Evolutionary conservation across 805 yeast species (phyloP), one percentile per base, ranked within the genome.

Genomic region (Sugiyamaella qingdaonensis): DNA sequence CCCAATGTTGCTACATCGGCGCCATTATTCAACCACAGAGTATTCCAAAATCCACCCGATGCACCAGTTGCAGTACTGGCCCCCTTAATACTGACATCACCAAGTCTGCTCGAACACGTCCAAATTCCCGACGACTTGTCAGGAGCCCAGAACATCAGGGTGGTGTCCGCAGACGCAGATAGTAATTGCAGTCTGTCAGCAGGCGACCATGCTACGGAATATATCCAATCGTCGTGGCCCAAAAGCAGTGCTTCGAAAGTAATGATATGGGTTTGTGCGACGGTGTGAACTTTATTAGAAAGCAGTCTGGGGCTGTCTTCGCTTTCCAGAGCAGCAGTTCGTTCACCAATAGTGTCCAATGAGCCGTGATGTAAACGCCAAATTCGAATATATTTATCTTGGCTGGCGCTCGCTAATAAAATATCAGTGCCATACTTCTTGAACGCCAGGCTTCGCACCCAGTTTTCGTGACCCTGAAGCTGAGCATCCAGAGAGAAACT

Each of bases 221-320:
- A 81, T 24, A 95, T 84, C 99, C 99, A 94, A 68, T 94, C 99
- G 66, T 94, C 99, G 69, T 94, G 99, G 7, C 99, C 99, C 86
- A 94, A 85, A 24, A 94, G 81, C 55, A 94, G 78, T 0, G 99
- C 97, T 64, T 95, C 99, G 64, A 91, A 89, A 58, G 81, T 81
- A 49, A 90, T 77, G 85, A 80, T 54, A 48, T 72, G 67, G 2
- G 75, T 61, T 11, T 61, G 61, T 10, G 64, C 60, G 57, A 89
- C 82, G 55, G 80, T 78, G 67, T 86, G 83, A 68, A 84, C 86
- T 61, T 86, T 89, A 69, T 87, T 88, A 14, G 85, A 80, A 54
- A 87, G 71, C 48, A 42, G 48, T 31, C 71, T 9, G 75, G 74
- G 58, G 82, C 73, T 61, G 78, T 80, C 49, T 62, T 61, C 1